Conservation (phyloP, 306 rosid genomes). For the Mucuna pruriens region DNA sequence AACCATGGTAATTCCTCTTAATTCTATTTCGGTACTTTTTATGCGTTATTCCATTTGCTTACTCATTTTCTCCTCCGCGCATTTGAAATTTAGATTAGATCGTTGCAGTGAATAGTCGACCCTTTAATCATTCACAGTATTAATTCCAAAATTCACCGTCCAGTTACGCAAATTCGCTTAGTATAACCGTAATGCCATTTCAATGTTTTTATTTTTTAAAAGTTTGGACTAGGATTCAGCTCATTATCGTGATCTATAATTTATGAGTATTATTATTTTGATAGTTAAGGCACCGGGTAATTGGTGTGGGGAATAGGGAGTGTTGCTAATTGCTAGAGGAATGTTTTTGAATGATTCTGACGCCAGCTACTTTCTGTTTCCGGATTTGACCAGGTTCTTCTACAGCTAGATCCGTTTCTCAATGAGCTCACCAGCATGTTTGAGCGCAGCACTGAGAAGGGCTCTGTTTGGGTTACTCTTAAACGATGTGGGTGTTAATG, state of each 20-base stretch:
- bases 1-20: conserved; percentile 34
- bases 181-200: background rate
- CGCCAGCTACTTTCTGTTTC: background rate
- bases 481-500: conserved; percentile 70
- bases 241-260: conserved; percentile 16
- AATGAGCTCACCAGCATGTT: conserved; percentile 97
- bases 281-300: background rate
- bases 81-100: conserved; percentile 5
- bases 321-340: background rate
- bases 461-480: conserved; percentile 97
- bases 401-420: conserved; percentile 92
- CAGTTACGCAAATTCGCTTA: background rate
- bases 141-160: background rate
- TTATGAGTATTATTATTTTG: background rate
- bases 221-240: background rate
- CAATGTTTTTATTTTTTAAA: background rate
- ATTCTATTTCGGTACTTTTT: background rate
- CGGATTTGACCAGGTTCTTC: conserved; percentile 62
- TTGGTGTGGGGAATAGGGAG: background rate
- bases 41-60: background rate
- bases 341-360: conserved; percentile 18
- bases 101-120: background rate
- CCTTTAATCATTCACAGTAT: background rate
- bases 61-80: background rate
- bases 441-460: conserved; percentile 75